phyloP scores from a whole-genome alignment of 306 rosid genomes.

The Cucumis sativus region Cucumber_9930_V3 NC_026655.2:9438501-9439000 shows the following conservation, averaged over 20 bases:
- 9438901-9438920: not conserved
- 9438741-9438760: constrained; percentile 15
- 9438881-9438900: not conserved
- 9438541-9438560: not conserved
- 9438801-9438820: constrained; percentile 57
- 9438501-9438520: not conserved
- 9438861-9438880: constrained; percentile 38
- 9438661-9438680: not conserved
- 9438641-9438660: not conserved
- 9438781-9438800: constrained; percentile 75
- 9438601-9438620: not conserved
- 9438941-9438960: not conserved
- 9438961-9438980: not conserved
- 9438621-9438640: not conserved
- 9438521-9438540: not conserved
- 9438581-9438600: not conserved
- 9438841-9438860: constrained; percentile 95
- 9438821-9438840: constrained; percentile 63
- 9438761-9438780: constrained; percentile 46
- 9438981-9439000: not conserved
- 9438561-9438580: not conserved
- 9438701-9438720: constrained; percentile 20
- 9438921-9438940: not conserved
- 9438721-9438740: constrained; percentile 51
- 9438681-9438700: not conserved